These are phyloP conservation scores for Talaromyces rugulosus DNA, from an alignment of 2,329 filamentous ascomycete species.

Conservation along the genomic window DNA sequence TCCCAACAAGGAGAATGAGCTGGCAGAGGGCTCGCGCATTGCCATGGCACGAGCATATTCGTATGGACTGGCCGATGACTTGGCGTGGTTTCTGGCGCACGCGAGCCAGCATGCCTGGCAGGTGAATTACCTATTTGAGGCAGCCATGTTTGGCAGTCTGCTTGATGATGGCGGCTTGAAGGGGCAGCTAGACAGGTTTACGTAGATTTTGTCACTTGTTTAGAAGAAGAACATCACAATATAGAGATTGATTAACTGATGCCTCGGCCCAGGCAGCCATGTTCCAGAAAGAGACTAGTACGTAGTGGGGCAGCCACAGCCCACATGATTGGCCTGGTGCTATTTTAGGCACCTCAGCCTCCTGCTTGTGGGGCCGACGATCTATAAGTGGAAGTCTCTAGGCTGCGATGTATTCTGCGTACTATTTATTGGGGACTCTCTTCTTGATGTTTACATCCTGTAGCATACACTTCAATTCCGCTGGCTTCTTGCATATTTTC, in stretches of 20 bases:
- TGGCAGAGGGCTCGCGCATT: slow-evolving; percentile 13
- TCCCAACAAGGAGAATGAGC: slow-evolving; percentile 11
- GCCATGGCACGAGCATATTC: slow-evolving; percentile 18
- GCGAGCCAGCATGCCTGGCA: slow-evolving; percentile 26
- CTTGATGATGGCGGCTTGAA: slow-evolving; percentile 14
- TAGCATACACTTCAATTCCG: background rate
- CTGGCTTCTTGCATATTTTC: background rate
- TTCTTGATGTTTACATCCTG: background rate
- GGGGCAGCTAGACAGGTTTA: slow-evolving; percentile 13
- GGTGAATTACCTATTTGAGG: slow-evolving; percentile 19
- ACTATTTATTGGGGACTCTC: background rate
- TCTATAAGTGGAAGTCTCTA: background rate
- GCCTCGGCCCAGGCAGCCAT: background rate
- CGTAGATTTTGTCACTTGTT: background rate
- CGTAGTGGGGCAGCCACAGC: no score
- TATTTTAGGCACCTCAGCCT: no score
- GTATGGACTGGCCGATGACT: slow-evolving; percentile 18
- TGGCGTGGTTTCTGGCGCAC: slow-evolving; percentile 22
- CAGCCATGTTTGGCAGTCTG: slow-evolving; percentile 16
- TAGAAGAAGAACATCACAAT: no score
- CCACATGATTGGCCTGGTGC: no score
- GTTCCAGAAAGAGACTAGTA: background rate
- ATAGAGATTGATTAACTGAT: background rate
- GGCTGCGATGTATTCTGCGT: background rate
- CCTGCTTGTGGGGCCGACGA: background rate